phyloP scores from a whole-genome alignment of 2,329 filamentous ascomycete species.

The Phoma sp. region DNA sequence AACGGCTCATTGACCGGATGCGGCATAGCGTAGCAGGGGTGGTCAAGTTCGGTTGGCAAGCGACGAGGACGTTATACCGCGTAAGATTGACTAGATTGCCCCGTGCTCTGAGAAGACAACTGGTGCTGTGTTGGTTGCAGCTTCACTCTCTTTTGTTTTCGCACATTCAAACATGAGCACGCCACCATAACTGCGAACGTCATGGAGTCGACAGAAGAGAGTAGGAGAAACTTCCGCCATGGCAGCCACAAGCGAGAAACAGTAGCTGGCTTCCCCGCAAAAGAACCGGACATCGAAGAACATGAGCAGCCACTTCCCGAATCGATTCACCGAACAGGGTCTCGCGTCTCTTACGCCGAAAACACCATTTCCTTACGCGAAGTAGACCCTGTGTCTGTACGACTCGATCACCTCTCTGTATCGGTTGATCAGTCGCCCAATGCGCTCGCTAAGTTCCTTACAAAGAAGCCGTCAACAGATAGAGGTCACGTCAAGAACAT shows the following conservation, averaged over 20 bases:
- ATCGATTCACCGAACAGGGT: slow-evolving; percentile 23
- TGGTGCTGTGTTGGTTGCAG: not conserved
- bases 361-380: slow-evolving; percentile 51
- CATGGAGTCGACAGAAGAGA: slow-evolving; percentile 25
- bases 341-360: slow-evolving; percentile 29
- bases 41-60: slow-evolving; percentile 30
- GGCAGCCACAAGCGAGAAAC: slow-evolving; percentile 3
- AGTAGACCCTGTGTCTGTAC: slow-evolving; percentile 63
- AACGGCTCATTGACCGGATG: slow-evolving; percentile 4
- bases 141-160: slow-evolving; percentile 9
- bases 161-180: slow-evolving; percentile 17
- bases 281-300: slow-evolving; percentile 12
- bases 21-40: slow-evolving; percentile 10
- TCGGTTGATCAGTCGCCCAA: slow-evolving; percentile 64
- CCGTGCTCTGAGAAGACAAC: slow-evolving; percentile 11
- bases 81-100: slow-evolving; percentile 6
- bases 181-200: slow-evolving; percentile 4
- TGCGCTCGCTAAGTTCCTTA: slow-evolving; percentile 31
- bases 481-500: slow-evolving; percentile 55
- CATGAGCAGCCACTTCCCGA: slow-evolving; percentile 13
- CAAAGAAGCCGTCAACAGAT: slow-evolving; percentile 33
- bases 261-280: slow-evolving; percentile 3
- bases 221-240: slow-evolving; percentile 8
- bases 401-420: slow-evolving; percentile 61
- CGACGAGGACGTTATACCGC: slow-evolving; percentile 18